Base-by-base conservation (phyloP, 2,329 filamentous ascomycete species). In the Bipolaris gigantea region DNA sequence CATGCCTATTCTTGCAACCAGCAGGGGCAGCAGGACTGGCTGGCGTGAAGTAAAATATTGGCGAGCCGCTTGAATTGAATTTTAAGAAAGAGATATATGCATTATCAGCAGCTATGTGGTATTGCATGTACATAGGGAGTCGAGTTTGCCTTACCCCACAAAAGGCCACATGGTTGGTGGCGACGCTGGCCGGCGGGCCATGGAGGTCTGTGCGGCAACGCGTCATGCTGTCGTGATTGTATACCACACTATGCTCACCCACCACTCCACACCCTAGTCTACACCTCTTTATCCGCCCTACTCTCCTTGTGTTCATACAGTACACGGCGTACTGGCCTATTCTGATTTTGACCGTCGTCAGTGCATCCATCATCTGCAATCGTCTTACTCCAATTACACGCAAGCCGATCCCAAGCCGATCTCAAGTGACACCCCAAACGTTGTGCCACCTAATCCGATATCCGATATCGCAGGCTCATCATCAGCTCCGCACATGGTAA, bases 381-480 rank as follows among this genome's bases (percentile, higher is more conserved):
- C 10, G 7, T 16, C 25, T 15, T 32, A 18, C 13, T 19, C 40
- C 16, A 33, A 21, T 11, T 32, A 18, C 41, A 21, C 27, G 13
- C 27, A 32, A 43, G 9, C 11, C 3, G 9, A 9, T 33, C 23
- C 41, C n/a, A n/a, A n/a, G n/a, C n/a, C n/a, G n/a, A n/a, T n/a
- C n/a, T n/a, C 16, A 7, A 18, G 32, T 15, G 7, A 13, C 38
- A 32, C 9, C 23, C 32, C 30, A 36, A 45, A 10, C 48, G 40
- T 47, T 27, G 49, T 32, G 30, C 15, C 50, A 19, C 50, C 40
- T 45, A 50, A 54, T 48, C 62, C 62, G 62, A 64, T 56, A 63
- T 64, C 62, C 62, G 62, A 64, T 56, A 63, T 64, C 62, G 62
- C 60, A 57, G 42, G 33, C 18, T 30, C 43, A 33, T 25, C 21